These are phyloP conservation scores for Colletotrichum trifolii DNA, from an alignment of 2,329 filamentous ascomycete genomes.

Conservation along the genomic window DNA sequence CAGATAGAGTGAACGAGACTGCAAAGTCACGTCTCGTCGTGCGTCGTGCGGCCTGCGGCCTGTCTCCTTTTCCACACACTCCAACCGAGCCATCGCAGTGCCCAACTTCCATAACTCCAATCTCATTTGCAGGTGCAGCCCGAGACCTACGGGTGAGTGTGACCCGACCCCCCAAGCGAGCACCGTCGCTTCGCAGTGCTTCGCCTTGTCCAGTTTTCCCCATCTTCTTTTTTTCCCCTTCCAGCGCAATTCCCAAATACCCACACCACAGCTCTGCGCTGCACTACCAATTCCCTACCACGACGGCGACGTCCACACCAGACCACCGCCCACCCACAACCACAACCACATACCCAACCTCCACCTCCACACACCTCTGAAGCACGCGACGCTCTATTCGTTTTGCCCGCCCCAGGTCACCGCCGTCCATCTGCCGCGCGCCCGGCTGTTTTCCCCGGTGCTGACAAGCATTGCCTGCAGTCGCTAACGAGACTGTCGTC, in stretches of 20 bases:
- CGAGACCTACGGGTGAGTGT: constrained; percentile 26
- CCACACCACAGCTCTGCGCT: constrained; percentile 27
- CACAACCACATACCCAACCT: constrained; percentile 15
- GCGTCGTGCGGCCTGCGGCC: no score
- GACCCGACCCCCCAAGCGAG: constrained; percentile 4
- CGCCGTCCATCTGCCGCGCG: constrained; percentile 25
- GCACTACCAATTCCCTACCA: constrained; percentile 29
- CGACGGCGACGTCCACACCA: constrained; percentile 15
- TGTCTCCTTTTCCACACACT: no score
- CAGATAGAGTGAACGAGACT: not conserved
- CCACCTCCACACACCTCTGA: not conserved
- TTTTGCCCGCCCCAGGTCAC: constrained; percentile 25
- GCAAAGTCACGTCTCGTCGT: no score
- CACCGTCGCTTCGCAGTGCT: constrained; percentile 8
- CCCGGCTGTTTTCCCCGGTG: constrained; percentile 3
- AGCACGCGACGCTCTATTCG: constrained; percentile 24
- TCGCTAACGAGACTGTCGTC: constrained; percentile 21
- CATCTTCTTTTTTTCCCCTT: constrained; percentile 32
- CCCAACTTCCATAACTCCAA: no score
- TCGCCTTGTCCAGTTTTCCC: constrained; percentile 30
- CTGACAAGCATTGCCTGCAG: constrained; percentile 16
- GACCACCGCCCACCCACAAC: constrained; percentile 29
- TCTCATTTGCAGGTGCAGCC: no score
- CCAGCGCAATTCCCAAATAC: constrained; percentile 34
- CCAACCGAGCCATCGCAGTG: no score